Percentiles rank a stretch among this genome's conserved stretches.
Conservation (phyloP, 2,329 filamentous ascomycete species). For the Venturiaceae sp. region DNA sequence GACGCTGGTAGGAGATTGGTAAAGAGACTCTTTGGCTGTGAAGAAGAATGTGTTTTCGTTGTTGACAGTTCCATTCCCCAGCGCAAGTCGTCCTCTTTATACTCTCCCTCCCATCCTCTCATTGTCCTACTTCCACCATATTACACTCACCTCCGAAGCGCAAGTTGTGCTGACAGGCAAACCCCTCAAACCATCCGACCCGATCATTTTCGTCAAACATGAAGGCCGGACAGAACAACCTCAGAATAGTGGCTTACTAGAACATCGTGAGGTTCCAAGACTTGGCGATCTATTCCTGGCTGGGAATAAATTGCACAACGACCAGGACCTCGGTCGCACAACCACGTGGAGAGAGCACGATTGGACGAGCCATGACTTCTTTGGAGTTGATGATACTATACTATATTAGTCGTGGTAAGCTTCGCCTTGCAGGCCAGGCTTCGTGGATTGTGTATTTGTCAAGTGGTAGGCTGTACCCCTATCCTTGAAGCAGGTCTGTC, state of each 20-base stretch:
- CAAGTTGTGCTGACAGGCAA: neutral
- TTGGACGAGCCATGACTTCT: neutral
- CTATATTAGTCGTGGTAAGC: neutral
- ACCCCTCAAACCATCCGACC: too few relatives aligned
- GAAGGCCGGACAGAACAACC: neutral
- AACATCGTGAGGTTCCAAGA: neutral
- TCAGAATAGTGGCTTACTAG: neutral
- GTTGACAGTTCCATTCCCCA: neutral
- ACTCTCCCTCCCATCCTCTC: neutral
- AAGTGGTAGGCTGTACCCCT: neutral
- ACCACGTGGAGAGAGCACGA: neutral
- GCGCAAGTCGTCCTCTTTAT: neutral
- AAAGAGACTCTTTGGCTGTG: neutral
- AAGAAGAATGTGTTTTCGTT: neutral
- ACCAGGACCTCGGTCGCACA: neutral
- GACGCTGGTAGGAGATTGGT: neutral
- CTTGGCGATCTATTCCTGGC: neutral
- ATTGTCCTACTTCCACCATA: neutral
- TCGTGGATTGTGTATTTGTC: neutral
- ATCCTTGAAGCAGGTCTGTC: neutral
- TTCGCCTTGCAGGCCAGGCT: neutral
- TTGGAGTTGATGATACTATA: neutral
- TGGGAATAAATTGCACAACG: neutral
- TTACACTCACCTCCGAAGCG: neutral
- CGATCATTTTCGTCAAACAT: neutral